Base-by-base conservation (phyloP, 2,329 filamentous ascomycete genomes). In the Verticillium klebahnii region DNA sequence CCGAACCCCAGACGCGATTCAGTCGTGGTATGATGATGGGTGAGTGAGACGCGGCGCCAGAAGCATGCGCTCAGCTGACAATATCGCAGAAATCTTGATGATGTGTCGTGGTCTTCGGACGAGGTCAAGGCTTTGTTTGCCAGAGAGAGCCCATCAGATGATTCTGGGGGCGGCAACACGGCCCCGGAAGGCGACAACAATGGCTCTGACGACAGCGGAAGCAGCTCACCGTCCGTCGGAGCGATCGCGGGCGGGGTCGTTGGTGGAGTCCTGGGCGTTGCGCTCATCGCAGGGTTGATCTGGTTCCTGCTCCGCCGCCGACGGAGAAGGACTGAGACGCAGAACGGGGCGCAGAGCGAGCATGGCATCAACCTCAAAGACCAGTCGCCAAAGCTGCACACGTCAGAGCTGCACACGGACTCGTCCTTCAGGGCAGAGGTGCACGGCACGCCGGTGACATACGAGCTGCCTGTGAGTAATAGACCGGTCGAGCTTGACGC, bases 1-100 rank as follows among this genome's bases (percentile, higher is more conserved):
- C 59, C 69, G 75, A 56, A 72, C 67, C 31, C 73, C 74, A 7
- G 61, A 63, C 1, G 63, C 67, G 1, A 69, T 78, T 9, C 66
- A 68, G 62, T 60, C 71, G 14, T 77, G 74, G 71, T 78, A 77
- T 58, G 32, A 56, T 19, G 63, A 66, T 31, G 72, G 72, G 29
- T 23, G 40, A 50, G 40, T 50, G 34, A 36, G 34, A 23, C 36
- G 14, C 12, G 34, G 25, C 29, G 25, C 8, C 54, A 32, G 25
- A 14, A 32, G 12, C 14, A 2, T 14, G 29, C 7, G 32, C 14
- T 17, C 25, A 25, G n/a, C 50, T 17, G 12, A 29, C n/a, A 25
- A 15, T 25, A 29, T 32, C 54, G 17, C 29, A 56, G 54, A 15
- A 34, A 34, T 9, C n/a, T 57, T 32, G 37, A 34, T 14, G 37